Percentiles rank a stretch among this genome's conserved stretches.
Conservation (phyloP, 2,329 filamentous ascomycete genomes). For the Neonectria punicea region DNA sequence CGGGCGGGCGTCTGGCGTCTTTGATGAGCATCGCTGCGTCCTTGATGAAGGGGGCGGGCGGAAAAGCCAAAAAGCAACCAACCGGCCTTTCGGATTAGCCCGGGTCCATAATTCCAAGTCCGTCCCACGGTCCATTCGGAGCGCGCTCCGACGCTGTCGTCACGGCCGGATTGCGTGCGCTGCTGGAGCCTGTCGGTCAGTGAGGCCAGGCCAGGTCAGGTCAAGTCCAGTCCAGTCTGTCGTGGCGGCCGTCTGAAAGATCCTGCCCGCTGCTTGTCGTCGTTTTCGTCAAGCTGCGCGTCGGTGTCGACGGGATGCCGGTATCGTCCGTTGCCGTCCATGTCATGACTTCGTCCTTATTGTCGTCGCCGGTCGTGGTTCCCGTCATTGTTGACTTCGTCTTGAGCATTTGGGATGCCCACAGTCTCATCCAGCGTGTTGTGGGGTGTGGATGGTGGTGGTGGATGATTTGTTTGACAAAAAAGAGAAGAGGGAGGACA, state of each 20-base stretch:
- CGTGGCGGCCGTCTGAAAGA: conserved; percentile 28
- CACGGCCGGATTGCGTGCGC: conserved; percentile 40
- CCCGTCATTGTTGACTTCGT: not conserved
- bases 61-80: conserved; percentile 37
- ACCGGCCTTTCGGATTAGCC: conserved; percentile 35
- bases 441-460: conserved; percentile 25
- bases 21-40: conserved; percentile 1
- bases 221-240: conserved; percentile 15
- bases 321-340: conserved; percentile 20
- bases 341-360: not conserved
- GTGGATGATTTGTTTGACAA: conserved; percentile 35
- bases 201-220: conserved; percentile 21
- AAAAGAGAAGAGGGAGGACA: conserved; percentile 37
- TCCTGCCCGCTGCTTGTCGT: conserved; percentile 30
- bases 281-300: conserved; percentile 33
- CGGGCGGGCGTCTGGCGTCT: conserved; percentile 28
- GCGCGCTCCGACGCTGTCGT: conserved; percentile 40
- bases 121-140: conserved; percentile 36
- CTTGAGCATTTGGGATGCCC: not conserved
- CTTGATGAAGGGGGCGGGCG: conserved; percentile 24
- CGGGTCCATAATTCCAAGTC: conserved; percentile 42
- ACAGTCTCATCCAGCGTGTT: conserved; percentile 19
- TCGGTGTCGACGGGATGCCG: conserved; percentile 20
- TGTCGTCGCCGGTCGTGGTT: not conserved
- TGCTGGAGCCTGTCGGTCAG: conserved; percentile 37